phyloP scores from a whole-genome alignment of 306 rosid genomes.

The Vachellia pachyceras region DNA sequence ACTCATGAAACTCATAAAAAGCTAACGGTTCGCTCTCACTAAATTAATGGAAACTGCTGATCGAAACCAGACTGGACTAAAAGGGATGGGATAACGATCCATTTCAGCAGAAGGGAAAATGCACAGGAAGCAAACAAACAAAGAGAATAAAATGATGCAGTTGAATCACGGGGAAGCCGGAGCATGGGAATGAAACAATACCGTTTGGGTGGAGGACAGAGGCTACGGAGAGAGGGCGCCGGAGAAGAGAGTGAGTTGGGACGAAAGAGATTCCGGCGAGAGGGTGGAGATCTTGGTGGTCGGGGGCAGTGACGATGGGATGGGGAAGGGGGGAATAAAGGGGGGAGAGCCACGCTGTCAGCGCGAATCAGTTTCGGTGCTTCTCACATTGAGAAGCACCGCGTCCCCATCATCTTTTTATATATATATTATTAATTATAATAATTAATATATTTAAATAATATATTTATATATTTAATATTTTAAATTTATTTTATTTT shows the following conservation, averaged over 20 bases:
- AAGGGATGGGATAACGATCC: not conserved
- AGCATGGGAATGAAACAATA: not conserved
- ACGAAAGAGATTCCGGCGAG: not conserved
- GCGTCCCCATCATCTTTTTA: no score
- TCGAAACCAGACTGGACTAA: not conserved
- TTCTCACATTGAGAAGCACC: no score
- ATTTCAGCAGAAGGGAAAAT: not conserved
- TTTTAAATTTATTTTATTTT: no score
- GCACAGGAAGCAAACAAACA: no score
- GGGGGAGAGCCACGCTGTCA: not conserved
- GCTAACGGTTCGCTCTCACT: not conserved
- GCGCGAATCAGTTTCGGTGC: no score
- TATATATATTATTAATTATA: no score
- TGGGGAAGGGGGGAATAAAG: not conserved
- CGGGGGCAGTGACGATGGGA: not conserved
- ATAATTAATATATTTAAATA: no score
- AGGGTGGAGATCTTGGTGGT: not conserved
- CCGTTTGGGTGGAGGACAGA: not conserved
- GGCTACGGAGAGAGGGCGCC: not conserved
- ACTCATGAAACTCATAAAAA: not conserved
- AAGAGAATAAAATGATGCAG: not conserved
- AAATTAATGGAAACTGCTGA: not conserved
- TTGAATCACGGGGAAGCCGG: not conserved
- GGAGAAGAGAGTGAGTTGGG: not conserved
- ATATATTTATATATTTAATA: no score